Evolutionary conservation across 1,284 basidiomycete species (phyloP), one percentile per base, ranked within the genome.

Genomic region (Ceratobasidium papillatum): DNA sequence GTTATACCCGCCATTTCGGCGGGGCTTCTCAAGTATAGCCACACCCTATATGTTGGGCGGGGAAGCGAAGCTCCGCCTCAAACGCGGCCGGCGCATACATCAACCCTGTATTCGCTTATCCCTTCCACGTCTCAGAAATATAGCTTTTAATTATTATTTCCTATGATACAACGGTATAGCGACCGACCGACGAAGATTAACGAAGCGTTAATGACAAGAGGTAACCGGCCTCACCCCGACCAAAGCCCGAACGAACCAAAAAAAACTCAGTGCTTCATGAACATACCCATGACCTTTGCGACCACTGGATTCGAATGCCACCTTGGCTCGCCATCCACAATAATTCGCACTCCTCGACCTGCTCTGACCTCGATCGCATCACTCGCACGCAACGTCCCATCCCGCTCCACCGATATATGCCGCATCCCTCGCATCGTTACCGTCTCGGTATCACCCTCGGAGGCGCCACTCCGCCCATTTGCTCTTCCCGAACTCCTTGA

Each of bases 301-400:
- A 72, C 68, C 19, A 72, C 11, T 30, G 54, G 54, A 38, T 72
- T 72, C 56, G 68, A 43, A 36, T 72, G 68, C 68, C 68, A 72
- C 30, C 34, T 8, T 11, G 68, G 68, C 43, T 72, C 68, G 3
- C 68, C 68, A 14, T 45, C 43, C 11, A 72, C 68, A 32, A 72
- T 72, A 36, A 72, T 49, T 56, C 56, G 54, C 19, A 72, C 68
- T 11, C 36, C 25, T 17, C 68, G 54, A 22, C 68, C 68, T 3
- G 68, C 68, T 36, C 68, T 41, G 11, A 61, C 68, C 19, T 72
- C 68, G 43, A 72, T 56, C 17, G 56, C 68, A 54, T 72, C 68
- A 17, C 68, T 72, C 22, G 68, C 41, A 47, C 68, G 38, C 30
- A 72, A 43, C 14, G 68, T 72, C 56, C 68, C 68, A 36, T 72